Percentiles rank a stretch among this genome's conserved stretches.
These are phyloP conservation scores for Massariosphaeria phaeospora DNA, from an alignment of 495 filamentous ascomycete species.

Conservation along the genomic window DNA sequence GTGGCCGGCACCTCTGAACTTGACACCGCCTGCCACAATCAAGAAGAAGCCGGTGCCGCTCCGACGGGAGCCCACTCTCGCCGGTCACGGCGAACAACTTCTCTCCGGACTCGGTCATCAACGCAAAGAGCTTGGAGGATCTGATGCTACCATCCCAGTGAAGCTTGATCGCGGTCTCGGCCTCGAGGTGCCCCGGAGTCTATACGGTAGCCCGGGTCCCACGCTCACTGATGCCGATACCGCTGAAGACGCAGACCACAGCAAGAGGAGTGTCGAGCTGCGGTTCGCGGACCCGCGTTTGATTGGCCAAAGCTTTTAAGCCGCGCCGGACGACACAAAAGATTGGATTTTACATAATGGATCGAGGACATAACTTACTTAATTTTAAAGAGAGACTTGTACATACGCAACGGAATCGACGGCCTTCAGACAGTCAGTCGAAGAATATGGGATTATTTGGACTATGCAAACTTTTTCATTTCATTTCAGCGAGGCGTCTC, in stretches of 20 bases:
- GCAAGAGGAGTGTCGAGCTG: slow-evolving; percentile 8
- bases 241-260: background rate
- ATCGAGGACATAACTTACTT: no score
- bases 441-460: no score
- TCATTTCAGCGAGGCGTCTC: no score
- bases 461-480: no score
- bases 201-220: background rate
- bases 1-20: background rate
- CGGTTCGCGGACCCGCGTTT: slow-evolving; percentile 13
- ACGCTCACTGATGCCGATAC: background rate
- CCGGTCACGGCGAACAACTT: slow-evolving; percentile 4
- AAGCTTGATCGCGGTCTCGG: background rate
- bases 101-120: slow-evolving; percentile 5
- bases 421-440: no score
- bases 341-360: slow-evolving; percentile 4
- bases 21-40: background rate
- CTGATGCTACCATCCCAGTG: background rate
- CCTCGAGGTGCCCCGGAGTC: background rate
- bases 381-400: no score
- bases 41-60: slow-evolving; percentile 3
- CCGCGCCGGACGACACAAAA: background rate
- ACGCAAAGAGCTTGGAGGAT: background rate
- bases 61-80: background rate
- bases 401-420: no score
- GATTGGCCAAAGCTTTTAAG: slow-evolving; percentile 4